Evolutionary conservation across 2,329 filamentous ascomycete species (phyloP), one percentile per base, ranked within the genome.

Genomic region (Talaromyces sp.): DNA sequence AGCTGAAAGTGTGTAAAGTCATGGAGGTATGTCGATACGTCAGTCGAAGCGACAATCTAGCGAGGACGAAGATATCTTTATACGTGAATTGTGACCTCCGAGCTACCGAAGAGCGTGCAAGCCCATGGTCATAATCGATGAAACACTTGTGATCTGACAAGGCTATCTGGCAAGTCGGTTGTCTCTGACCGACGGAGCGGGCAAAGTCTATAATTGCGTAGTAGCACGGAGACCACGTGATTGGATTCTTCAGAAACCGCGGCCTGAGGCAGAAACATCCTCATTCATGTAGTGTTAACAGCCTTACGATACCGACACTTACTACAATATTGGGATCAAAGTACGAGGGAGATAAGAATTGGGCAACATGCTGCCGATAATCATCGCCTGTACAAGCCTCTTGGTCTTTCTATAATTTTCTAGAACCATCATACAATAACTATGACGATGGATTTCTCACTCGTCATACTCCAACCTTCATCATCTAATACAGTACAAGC

Each of bases 191-290:
- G 51, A 15, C 53, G 31, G 53, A 38, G 31, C 29, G 53, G 53
- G 6, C 31, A 34, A 22, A 25, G 31, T 56, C 53, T 56, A 19
- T n/a, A 36, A 36, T 56, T 56, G 53, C 49, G 49, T 49, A 36
- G 53, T 38, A 36, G 31, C 53, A 56, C n/a, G 31, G n/a, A 36
- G 19, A 3, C n/a, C 53, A 56, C 53, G 53, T 56, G 53, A 56
- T 19, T 36, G 10, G 5, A 7, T 38, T 19, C n/a, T 19, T 4
- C 0, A 17, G n/a, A 10, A 17, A 53, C 15, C 5, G 8, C 17
- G 11, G 63, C 63, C 63, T 65, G 25, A 65, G 63, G 63, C 56
- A 65, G 3, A 17, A 19, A 54, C 27, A 22, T 25, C 6, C 5
- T 29, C 2, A 3, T 34, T 13, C 5, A n/a, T 40, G 17, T n/a